Conservation (phyloP, 768 basidiomycete species). For the Daedaleopsis sinensis region DNA sequence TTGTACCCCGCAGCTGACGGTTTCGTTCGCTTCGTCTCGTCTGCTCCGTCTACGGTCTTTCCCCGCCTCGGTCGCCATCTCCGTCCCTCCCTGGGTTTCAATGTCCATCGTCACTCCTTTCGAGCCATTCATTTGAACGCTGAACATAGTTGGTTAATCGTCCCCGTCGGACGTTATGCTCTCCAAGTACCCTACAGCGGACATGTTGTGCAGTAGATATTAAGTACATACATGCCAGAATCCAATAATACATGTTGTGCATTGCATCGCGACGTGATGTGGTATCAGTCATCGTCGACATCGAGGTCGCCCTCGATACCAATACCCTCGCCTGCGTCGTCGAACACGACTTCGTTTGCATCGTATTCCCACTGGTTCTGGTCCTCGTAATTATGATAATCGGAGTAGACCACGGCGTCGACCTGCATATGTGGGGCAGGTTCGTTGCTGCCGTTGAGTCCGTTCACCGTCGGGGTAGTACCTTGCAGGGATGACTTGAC, state of each 20-base stretch:
- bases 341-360: slow-evolving; percentile 58
- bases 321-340: slow-evolving; percentile 66
- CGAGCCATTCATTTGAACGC: slow-evolving; percentile 15
- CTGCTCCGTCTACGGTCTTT: background rate
- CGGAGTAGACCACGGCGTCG: slow-evolving; percentile 9
- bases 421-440: slow-evolving; percentile 6
- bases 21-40: background rate
- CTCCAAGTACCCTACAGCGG: slow-evolving; percentile 11
- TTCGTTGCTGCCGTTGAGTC: background rate
- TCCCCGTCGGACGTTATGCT: slow-evolving; percentile 15
- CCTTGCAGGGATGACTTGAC: slow-evolving; percentile 51
- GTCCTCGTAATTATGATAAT: slow-evolving; percentile 27
- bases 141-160: slow-evolving; percentile 10
- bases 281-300: slow-evolving; percentile 49
- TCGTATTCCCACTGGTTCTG: slow-evolving; percentile 42
- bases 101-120: slow-evolving; percentile 18
- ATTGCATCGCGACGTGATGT: too few species aligned
- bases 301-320: slow-evolving; percentile 76
- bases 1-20: slow-evolving; percentile 37
- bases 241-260: slow-evolving; percentile 19
- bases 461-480: slow-evolving; percentile 1
- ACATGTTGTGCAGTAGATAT: slow-evolving; percentile 23
- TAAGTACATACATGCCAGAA: slow-evolving; percentile 14
- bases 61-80: background rate
- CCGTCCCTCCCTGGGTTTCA: background rate